Base-by-base conservation (phyloP, 495 filamentous ascomycete species). In the Tuber brumale region DNA sequence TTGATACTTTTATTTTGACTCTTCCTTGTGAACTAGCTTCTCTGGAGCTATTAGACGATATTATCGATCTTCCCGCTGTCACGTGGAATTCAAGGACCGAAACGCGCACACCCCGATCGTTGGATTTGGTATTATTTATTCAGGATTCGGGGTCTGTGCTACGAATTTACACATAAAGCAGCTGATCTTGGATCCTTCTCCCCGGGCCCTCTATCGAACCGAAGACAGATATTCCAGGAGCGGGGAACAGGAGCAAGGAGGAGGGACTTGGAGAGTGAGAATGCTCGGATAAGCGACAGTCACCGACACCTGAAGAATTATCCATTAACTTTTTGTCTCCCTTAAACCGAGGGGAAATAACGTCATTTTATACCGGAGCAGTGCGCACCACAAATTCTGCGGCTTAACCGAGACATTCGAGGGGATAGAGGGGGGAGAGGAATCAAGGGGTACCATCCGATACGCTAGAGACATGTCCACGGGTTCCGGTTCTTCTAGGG, bases 401-500 rank as follows among this genome's bases (percentile, higher is more conserved):
- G 70, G 73, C 76, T 73, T 79, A 71, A 79, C 39, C 57, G 27
- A 39, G 44, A 70, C 39, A 46, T 70, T 75, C 57, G 72, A 61
- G 73, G 70, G 72, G 72, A 74, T 72, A 74, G 61, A 72, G 39
- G 42, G 51, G 44, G 61, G 31, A 27, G 69, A 69, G 51, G 44
- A 66, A 45, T 12, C 37, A 73, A 27, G 70, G 74, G 71, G 72
- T 70, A 72, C 66, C 78, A 44, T 72, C 78, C 72, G 72, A 77
- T 80, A 76, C 79, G 39, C 51, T 76, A 70, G 75, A 79, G 75
- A 78, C 74, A 82, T 82, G 81, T 82, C 81, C 76, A 71, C 77
- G 70, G 80, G 74, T 69, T 77, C 81, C 44, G 71, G 74, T 21
- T 77, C 81, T 45, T 81, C 81, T 71, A 72, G 75, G 72, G 81